phyloP scores from a whole-genome alignment of 1,284 basidiomycete genomes.

The Tranzscheliella williamsii region DNA sequence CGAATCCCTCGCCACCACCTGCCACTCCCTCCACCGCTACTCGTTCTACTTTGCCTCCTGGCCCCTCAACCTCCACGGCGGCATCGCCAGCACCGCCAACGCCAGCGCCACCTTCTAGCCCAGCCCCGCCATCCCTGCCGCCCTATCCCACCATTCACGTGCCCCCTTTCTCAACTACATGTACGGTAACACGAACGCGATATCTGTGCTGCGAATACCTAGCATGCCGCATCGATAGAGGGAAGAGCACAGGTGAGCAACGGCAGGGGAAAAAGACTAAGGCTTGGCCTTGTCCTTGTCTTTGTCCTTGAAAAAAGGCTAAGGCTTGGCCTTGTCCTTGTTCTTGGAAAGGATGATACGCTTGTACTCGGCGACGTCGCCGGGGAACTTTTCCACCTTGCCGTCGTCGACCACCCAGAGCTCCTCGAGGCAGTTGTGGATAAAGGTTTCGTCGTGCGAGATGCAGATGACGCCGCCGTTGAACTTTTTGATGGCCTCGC shows the following conservation, averaged over 20 bases:
- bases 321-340: constrained; percentile 16
- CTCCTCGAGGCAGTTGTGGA: constrained; percentile 51
- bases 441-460: constrained; percentile 56
- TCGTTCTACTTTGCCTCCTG: constrained; percentile 63
- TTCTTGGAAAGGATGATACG: constrained; percentile 63
- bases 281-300: too few relatives aligned
- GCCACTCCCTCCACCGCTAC: constrained; percentile 56
- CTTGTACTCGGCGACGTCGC: constrained; percentile 92
- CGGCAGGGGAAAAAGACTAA: too few relatives aligned
- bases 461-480: constrained; percentile 77
- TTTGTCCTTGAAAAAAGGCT: too few relatives aligned
- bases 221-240: too few relatives aligned
- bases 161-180: too few relatives aligned
- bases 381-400: constrained; percentile 80
- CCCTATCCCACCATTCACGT: too few relatives aligned
- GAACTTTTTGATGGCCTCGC: constrained; percentile 82
- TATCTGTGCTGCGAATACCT: too few relatives aligned
- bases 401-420: constrained; percentile 78
- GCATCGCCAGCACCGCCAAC: constrained; percentile 63
- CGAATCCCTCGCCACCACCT: constrained; percentile 58
- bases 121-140: too few relatives aligned
- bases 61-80: constrained; percentile 62
- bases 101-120: constrained; percentile 51
- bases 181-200: too few relatives aligned
- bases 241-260: neutral